Evolutionary conservation across 2,329 filamentous ascomycete species (phyloP).

Genomic region (Herpomyces periplanetae): DNA sequence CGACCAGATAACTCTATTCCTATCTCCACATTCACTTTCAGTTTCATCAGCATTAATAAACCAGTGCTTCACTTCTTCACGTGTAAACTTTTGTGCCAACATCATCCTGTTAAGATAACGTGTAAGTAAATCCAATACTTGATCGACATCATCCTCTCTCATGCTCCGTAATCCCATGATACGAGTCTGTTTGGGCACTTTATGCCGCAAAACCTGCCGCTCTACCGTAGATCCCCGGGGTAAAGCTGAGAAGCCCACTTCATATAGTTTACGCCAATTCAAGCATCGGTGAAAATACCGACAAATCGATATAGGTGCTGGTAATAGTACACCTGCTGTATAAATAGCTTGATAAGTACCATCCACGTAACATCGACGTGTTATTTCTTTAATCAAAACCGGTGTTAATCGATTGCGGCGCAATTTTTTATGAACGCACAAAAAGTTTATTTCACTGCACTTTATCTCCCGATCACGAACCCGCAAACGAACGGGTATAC

Average conservation of each 20-base stretch:
- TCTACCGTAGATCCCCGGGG: conserved; percentile 45
- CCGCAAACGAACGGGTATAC: conserved; percentile 44
- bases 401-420: conserved; percentile 66
- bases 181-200: conserved; percentile 29
- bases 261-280: conserved; percentile 83
- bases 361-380: conserved; percentile 47
- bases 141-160: conserved; percentile 33
- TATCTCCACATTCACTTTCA: conserved; percentile 10
- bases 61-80: conserved; percentile 59
- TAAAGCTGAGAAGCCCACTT: conserved; percentile 66
- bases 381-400: conserved; percentile 89
- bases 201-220: conserved; percentile 52
- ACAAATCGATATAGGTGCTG: conserved; percentile 63
- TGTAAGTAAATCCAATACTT: conserved; percentile 29
- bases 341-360: conserved; percentile 84
- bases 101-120: conserved; percentile 44
- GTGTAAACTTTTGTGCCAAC: conserved; percentile 39
- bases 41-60: conserved; percentile 25
- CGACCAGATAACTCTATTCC: conserved; percentile 56
- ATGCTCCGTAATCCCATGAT: conserved; percentile 41
- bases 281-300: conserved; percentile 78
- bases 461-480: conserved; percentile 34
- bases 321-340: conserved; percentile 61
- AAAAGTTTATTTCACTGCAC: conserved; percentile 82
- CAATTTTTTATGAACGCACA: conserved; percentile 91